phyloP scores from a whole-genome alignment of 352 stramenopile species.

The Pythium grandisporangium region DNA sequence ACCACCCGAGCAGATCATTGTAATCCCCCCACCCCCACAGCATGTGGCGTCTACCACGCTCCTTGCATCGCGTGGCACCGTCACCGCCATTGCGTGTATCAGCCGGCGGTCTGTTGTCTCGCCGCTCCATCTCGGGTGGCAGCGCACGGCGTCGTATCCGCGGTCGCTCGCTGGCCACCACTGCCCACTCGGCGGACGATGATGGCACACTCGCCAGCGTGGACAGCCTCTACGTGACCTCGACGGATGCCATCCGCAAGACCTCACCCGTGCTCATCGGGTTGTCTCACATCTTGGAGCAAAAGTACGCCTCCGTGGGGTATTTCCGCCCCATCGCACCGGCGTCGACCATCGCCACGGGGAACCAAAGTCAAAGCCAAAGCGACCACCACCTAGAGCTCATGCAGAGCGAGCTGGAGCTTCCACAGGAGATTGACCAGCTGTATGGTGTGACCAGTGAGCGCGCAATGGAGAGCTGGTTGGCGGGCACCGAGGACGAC shows the following conservation, averaged over 20 bases:
- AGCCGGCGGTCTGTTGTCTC: too few species aligned
- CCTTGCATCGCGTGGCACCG: too few species aligned
- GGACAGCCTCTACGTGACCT: slow-evolving; percentile 60
- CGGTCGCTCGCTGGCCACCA: too few species aligned
- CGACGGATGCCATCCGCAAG: slow-evolving; percentile 47
- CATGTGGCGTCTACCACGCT: too few species aligned
- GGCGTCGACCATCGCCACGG: slow-evolving; percentile 4
- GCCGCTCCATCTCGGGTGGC: too few species aligned
- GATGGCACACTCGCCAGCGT: slow-evolving; percentile 27
- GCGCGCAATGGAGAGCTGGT: slow-evolving; percentile 33
- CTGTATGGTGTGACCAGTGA: slow-evolving; percentile 58
- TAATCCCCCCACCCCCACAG: too few species aligned
- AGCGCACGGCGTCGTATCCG: too few species aligned
- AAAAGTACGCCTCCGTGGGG: slow-evolving; percentile 59
- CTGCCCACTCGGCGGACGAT: too few species aligned
- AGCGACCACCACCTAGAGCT: slow-evolving; percentile 69
- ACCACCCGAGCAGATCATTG: too few species aligned
- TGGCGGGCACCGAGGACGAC: slow-evolving; percentile 53
- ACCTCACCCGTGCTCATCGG: slow-evolving; percentile 66
- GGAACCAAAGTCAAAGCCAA: too few species aligned
- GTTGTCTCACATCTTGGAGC: slow-evolving; percentile 54
- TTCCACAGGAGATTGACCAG: slow-evolving; percentile 25
- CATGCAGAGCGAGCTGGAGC: slow-evolving; percentile 48
- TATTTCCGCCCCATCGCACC: slow-evolving; percentile 77
- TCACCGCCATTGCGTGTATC: too few species aligned